Conservation (phyloP, 129 eudicot species). For the Artemisia tridentata region DNA sequence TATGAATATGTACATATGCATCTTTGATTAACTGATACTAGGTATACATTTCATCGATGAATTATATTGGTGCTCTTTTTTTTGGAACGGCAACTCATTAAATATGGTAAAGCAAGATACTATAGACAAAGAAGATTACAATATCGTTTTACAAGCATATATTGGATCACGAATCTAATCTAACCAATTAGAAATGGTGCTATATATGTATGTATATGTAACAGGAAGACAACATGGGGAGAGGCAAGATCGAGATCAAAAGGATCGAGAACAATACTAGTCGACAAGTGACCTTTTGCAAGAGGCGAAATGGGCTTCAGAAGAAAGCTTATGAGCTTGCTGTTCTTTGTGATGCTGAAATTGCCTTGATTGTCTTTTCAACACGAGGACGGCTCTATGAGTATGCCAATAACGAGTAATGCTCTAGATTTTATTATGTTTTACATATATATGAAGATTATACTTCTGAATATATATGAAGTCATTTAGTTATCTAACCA, state of each 20-base stretch:
- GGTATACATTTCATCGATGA: no score
- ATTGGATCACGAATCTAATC: no score
- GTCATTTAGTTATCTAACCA: background rate
- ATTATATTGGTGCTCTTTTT: no score
- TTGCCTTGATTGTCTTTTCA: slow-evolving; percentile 49
- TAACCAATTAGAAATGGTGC: background rate
- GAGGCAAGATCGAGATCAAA: slow-evolving; percentile 50
- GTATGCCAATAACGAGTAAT: slow-evolving; percentile 28
- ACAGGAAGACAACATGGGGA: slow-evolving; percentile 32
- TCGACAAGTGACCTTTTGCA: slow-evolving; percentile 37
- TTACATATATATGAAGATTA: background rate
- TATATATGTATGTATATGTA: background rate
- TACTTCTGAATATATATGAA: background rate
- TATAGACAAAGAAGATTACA: no score
- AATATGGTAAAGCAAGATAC: no score
- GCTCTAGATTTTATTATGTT: slow-evolving; percentile 4
- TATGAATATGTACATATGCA: background rate
- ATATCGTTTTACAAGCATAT: no score
- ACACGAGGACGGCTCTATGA: slow-evolving; percentile 42
- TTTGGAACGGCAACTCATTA: no score
- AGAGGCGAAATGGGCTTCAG: slow-evolving; percentile 42
- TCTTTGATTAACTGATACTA: background rate
- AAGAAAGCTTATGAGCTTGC: slow-evolving; percentile 62
- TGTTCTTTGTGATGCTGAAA: slow-evolving; percentile 61
- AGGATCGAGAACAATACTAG: slow-evolving; percentile 47